Evolutionary conservation across 2,329 filamentous ascomycete species (phyloP).

Genomic region (Thermoascus crustaceus): DNA sequence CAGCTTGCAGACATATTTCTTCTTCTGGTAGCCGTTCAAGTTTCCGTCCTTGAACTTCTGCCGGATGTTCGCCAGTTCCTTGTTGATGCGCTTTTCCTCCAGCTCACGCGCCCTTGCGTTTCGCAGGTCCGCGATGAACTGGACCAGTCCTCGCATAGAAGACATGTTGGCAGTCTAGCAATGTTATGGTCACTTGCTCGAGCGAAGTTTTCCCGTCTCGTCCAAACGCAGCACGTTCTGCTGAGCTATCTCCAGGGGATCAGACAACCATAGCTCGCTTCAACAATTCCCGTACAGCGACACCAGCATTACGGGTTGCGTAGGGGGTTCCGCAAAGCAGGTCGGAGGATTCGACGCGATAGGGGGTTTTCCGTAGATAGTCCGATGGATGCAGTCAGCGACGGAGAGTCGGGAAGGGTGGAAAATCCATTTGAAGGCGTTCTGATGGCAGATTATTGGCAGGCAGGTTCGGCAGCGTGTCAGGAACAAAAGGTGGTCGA

Average conservation of each 20-base stretch:
- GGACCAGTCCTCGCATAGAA: conserved; percentile 67
- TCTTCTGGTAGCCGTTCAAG: conserved; percentile 95
- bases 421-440: conserved; percentile 1
- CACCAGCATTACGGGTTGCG: not conserved
- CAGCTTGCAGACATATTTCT: conserved; percentile 99
- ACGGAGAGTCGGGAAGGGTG: not conserved
- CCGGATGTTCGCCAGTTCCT: conserved; percentile 95
- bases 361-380: conserved; percentile 2
- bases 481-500: no score
- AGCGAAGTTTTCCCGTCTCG: not conserved
- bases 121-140: conserved; percentile 94
- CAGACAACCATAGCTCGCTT: conserved; percentile 1
- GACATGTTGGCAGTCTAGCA: conserved; percentile 25
- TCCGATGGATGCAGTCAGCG: not conserved
- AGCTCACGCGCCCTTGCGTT: conserved; percentile 92
- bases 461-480: no score
- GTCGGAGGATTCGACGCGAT: conserved; percentile 1
- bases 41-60: conserved; percentile 97
- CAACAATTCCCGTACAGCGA: not conserved
- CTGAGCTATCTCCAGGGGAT: not conserved
- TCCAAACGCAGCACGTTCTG: not conserved
- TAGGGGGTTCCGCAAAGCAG: not conserved
- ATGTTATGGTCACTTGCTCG: not conserved
- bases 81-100: conserved; percentile 99
- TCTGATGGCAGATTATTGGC: not conserved